These are phyloP conservation scores for Exidia glandulosa DNA, from an alignment of 768 basidiomycete species.

Conservation along the genomic window DNA sequence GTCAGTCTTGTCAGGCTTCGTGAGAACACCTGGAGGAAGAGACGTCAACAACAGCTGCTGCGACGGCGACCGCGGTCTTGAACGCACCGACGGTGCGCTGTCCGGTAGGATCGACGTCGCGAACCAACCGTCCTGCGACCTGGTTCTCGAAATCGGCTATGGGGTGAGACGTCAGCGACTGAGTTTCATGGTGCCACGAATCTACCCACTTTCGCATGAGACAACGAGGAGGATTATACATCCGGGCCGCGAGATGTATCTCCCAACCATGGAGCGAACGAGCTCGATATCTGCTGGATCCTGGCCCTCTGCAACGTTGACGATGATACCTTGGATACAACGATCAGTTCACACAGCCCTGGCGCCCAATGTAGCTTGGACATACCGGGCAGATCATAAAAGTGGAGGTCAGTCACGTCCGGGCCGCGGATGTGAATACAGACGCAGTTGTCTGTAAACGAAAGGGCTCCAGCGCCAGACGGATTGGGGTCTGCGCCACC, in stretches of 20 bases:
- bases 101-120: constrained; percentile 47
- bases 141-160: constrained; percentile 76
- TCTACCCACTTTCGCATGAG: constrained; percentile 55
- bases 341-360: not conserved
- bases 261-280: constrained; percentile 42
- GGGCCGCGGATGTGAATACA: constrained; percentile 48
- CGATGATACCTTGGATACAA: constrained; percentile 47
- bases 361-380: not conserved
- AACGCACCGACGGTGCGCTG: constrained; percentile 56
- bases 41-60: no score
- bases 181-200: not conserved
- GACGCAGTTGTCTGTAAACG: constrained; percentile 46
- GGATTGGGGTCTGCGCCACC: constrained; percentile 5
- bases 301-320: constrained; percentile 37
- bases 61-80: no score
- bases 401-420: constrained; percentile 51
- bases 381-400: constrained; percentile 50
- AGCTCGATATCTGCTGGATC: constrained; percentile 48
- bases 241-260: constrained; percentile 50
- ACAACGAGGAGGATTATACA: constrained; percentile 54
- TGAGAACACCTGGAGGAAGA: constrained; percentile 46
- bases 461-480: constrained; percentile 2
- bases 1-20: constrained; percentile 61
- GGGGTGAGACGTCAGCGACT: not conserved
- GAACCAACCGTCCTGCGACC: constrained; percentile 56